These are phyloP conservation scores for Eutrema heterophyllum DNA, from an alignment of 345 rosid species.

Conservation along the genomic window DNA sequence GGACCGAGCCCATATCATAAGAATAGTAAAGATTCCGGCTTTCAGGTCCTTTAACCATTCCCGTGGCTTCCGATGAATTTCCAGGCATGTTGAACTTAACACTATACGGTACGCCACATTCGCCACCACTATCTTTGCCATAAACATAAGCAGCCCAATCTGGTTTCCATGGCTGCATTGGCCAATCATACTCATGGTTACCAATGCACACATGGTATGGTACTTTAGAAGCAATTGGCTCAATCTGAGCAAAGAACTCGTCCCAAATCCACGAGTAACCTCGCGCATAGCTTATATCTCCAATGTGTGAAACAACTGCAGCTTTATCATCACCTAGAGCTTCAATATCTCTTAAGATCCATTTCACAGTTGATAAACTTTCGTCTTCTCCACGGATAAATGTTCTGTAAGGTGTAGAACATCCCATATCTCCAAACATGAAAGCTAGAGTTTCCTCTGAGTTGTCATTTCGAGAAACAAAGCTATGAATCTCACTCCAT, in stretches of 20 bases:
- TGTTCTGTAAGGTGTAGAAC: constrained; percentile 69
- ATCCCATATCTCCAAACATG: constrained; percentile 90
- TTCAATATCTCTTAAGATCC: constrained; percentile 80
- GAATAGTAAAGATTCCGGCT: constrained; percentile 84
- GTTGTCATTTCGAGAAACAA: constrained; percentile 50
- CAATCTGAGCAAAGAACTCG: constrained; percentile 65
- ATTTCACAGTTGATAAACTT: constrained; percentile 71
- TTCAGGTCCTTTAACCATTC: constrained; percentile 51
- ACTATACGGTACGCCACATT: constrained; percentile 92
- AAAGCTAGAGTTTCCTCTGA: constrained; percentile 64
- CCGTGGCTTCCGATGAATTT: constrained; percentile 71
- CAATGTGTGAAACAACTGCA: constrained; percentile 71
- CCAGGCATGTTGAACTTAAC: constrained; percentile 91
- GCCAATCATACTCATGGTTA: constrained; percentile 95
- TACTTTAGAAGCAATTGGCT: constrained; percentile 74
- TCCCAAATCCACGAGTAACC: constrained; percentile 96
- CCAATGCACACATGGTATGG: constrained; percentile 95
- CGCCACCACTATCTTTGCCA: constrained; percentile 89
- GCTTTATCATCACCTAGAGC: constrained; percentile 57
- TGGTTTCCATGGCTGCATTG: constrained; percentile 87
- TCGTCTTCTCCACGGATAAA: constrained; percentile 72
- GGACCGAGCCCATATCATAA: constrained; percentile 62
- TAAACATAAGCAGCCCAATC: constrained; percentile 57
- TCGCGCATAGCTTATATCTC: constrained; percentile 90
- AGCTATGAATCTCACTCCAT: constrained; percentile 65